Percentiles rank a stretch among this genome's conserved stretches.
Conservation (phyloP, 495 filamentous ascomycete species). For the Amphirosellinia nigrospora region DNA sequence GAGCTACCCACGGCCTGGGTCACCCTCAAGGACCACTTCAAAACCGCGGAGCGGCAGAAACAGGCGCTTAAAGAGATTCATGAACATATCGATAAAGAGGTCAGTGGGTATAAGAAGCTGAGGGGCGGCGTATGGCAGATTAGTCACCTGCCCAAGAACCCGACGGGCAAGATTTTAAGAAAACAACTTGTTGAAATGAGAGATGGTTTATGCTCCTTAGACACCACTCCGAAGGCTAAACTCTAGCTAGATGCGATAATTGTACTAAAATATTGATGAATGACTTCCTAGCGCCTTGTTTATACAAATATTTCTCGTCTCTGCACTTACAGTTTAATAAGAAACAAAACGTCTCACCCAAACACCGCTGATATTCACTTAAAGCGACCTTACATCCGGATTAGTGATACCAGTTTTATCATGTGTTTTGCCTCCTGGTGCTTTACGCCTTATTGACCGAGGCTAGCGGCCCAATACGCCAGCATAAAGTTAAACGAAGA, state of each 20-base stretch:
- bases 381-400: background rate
- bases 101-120: constrained; percentile 47
- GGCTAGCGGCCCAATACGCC: background rate
- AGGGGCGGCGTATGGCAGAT: constrained; percentile 46
- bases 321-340: too few species aligned
- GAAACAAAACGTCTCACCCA: background rate
- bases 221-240: constrained; percentile 21
- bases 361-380: background rate
- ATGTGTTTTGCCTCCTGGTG: background rate
- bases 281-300: too few species aligned
- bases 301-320: too few species aligned
- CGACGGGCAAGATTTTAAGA: constrained; percentile 45
- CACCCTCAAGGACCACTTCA: constrained; percentile 56
- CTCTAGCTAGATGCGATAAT: constrained; percentile 18
- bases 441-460: background rate
- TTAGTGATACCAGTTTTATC: background rate
- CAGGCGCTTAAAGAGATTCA: constrained; percentile 60
- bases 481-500: background rate
- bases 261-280: background rate
- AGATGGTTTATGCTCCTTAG: constrained; percentile 33
- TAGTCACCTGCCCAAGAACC: constrained; percentile 41
- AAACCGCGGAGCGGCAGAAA: constrained; percentile 43
- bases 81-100: constrained; percentile 55
- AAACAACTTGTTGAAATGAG: constrained; percentile 38
- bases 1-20: constrained; percentile 77